Evolutionary conservation across 106 monocot species (phyloP), one percentile per base, ranked within the genome.

Genomic region (Dendrobium huoshanense): DNA sequence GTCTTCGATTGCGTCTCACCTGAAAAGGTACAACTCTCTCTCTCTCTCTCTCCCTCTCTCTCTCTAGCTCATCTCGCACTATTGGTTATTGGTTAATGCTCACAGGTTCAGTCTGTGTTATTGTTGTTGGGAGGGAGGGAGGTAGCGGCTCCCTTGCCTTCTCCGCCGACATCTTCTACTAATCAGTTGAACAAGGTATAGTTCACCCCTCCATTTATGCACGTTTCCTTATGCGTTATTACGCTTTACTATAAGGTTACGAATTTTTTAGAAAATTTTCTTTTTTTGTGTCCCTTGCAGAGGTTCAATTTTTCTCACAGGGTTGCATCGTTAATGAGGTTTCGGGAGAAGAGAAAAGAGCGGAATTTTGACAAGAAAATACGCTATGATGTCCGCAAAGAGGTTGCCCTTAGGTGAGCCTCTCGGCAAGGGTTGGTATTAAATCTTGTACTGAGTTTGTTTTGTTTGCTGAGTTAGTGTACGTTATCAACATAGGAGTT

Each of bases 281-380:
- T 41, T 6, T 41, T 67, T 79, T 73, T 31, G 31, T 72, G 15
- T 55, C 2, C 19, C 77, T 72, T 55, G 65, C 84, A 92, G 91
- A 78, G 80, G 27, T 83, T 83, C 47, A 92, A 89, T 58, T 85
- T 89, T 82, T 87, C 91, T 24, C 85, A 89, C 31, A 87, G 91
- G 86, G 85, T 88, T 80, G 92, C 92, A 37, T 89, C 92, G 5
- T 75, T 92, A 73, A 92, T 89, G 88, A 84, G 92, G 73, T 92
- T 92, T 55, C 84, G 88, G 1, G 92, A 92, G 89, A 92, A 92
- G 82, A 75, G 89, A n/a, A 92, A 92, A 81, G 92, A 89, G 73
- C 77, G 92, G n/a, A 92, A 89, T 79, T 92, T 88, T 86, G 89
- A 92, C 76, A 92, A 88, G 82, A 92, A 89, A 70, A 88, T 92